Base-by-base conservation (phyloP, 306 rosid species). In the Glycine soja region DNA sequence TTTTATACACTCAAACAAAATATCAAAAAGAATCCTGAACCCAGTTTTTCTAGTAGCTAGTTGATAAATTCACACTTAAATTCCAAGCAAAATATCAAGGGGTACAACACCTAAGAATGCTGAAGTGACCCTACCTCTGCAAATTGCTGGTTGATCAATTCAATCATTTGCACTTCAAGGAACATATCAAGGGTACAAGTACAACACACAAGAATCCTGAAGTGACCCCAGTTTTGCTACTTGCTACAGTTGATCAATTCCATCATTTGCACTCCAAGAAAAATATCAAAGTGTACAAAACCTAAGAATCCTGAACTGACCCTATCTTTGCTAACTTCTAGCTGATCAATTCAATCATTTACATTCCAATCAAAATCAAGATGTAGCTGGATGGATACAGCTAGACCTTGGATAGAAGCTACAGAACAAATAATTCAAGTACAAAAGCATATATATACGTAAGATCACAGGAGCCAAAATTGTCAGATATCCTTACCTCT, bases 321-420 rank as follows among this genome's bases (percentile, higher is more conserved):
- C 45, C 40, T 7, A 51, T 10, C 52, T 10, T 73, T 51, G 51
- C 30, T 18, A 46, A 16, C 30, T 18, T 7, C 72, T 51, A 11
- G 30, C 10, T 40, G 45, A 53, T 66, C 65, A 66, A 67, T 47
- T 48, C n/a, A 48, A 48, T 46, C 12, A 46, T 36, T 61, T 76
- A 76, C 78, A 76, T 46, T 32, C 50, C 61, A 79, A 66, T 56
- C 83, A 88, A 82, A 86, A 90, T 54, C 77, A 86, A 84, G 84
- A 86, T 58, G 80, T 87, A 65, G 71, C 82, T 46, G 18, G 8
- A 81, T 78, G 70, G 51, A 48, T 67, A 79, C 53, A 79, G 5
- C 53, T 48, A 73, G 57, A 43, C 9, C 36, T 66, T 65, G 61
- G 52, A 81, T 43, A 63, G 43, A 80, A 81, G 56, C 64, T 80